Evolutionary conservation across 495 filamentous ascomycete genomes (phyloP).

Genomic region (Mytilinidion resinicola): DNA sequence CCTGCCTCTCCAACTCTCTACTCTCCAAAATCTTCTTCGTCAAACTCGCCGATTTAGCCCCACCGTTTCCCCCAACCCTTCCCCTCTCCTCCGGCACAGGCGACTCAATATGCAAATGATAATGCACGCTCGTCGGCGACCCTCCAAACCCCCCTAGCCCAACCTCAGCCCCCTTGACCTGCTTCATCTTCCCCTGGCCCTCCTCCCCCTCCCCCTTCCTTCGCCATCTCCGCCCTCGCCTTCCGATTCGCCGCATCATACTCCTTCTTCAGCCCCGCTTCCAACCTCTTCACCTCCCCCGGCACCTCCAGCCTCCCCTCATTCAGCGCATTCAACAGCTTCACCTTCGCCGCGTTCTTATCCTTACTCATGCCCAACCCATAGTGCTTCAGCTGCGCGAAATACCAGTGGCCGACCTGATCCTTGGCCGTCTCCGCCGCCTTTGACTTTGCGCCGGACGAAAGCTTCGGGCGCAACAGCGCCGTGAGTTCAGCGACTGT

Average conservation of each 20-base stretch:
- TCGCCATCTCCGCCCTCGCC: slow-evolving; percentile 36
- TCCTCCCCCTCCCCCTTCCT: slow-evolving; percentile 3
- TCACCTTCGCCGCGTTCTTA: slow-evolving; percentile 51
- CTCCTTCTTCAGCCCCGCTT: slow-evolving; percentile 49
- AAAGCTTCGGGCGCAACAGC: slow-evolving; percentile 37
- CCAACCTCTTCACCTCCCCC: slow-evolving; percentile 37
- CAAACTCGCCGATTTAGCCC: no score
- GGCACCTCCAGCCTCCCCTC: slow-evolving; percentile 42
- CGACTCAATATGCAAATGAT: no score
- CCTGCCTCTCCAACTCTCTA: no score
- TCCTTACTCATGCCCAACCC: slow-evolving; percentile 47
- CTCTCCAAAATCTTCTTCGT: no score
- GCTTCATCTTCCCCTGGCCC: background rate
- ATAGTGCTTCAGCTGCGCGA: slow-evolving; percentile 55
- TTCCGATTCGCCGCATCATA: slow-evolving; percentile 44
- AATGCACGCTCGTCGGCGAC: no score
- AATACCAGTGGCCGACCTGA: slow-evolving; percentile 50
- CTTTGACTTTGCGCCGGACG: background rate
- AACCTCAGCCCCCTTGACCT: no score
- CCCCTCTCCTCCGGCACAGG: no score
- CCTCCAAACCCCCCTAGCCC: no score
- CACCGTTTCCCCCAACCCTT: no score
- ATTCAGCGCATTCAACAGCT: slow-evolving; percentile 48
- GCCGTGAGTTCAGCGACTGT: slow-evolving; percentile 42
- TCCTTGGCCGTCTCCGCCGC: slow-evolving; percentile 31